These are phyloP conservation scores for Huntiella decipiens DNA, from an alignment of 2,329 filamentous ascomycete species.

Conservation along the genomic window DNA sequence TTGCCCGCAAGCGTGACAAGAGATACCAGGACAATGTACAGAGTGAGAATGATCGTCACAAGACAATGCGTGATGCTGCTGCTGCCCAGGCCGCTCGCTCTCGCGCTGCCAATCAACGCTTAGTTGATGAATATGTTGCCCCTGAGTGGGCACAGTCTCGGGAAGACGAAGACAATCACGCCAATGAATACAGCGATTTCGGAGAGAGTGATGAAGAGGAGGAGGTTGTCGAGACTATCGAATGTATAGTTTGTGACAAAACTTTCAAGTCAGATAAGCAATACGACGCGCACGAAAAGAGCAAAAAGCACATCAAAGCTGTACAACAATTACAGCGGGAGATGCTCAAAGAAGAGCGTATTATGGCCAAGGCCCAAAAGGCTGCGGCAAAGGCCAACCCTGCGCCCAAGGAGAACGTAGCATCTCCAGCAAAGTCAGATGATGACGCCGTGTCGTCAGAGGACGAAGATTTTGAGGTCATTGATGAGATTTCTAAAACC, in stretches of 20 bases:
- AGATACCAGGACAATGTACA: constrained; percentile 61
- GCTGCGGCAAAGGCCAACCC: neutral
- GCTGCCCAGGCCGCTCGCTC: constrained; percentile 70
- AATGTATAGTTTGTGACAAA: constrained; percentile 62
- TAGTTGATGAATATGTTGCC: constrained; percentile 26
- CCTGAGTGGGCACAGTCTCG: constrained; percentile 30
- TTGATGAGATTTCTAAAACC: neutral
- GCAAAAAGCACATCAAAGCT: constrained; percentile 87
- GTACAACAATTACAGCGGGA: constrained; percentile 60
- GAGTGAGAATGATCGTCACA: constrained; percentile 63
- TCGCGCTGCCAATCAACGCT: constrained; percentile 62
- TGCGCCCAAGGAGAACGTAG: no score
- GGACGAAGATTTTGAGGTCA: neutral
- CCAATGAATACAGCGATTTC: constrained; percentile 34
- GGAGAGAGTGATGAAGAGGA: constrained; percentile 33
- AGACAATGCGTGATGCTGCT: constrained; percentile 55
- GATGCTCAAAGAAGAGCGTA: constrained; percentile 59
- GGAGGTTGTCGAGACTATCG: constrained; percentile 40
- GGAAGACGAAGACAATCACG: constrained; percentile 20
- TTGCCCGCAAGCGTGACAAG: constrained; percentile 80
- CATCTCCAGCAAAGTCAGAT: neutral
- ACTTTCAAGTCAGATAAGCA: constrained; percentile 84
- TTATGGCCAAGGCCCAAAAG: constrained; percentile 16
- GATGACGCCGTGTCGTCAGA: neutral
- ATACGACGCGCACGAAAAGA: constrained; percentile 78